Base-by-base conservation (phyloP, 164 flowering plant genomes). In the Aristolochia californica region DNA sequence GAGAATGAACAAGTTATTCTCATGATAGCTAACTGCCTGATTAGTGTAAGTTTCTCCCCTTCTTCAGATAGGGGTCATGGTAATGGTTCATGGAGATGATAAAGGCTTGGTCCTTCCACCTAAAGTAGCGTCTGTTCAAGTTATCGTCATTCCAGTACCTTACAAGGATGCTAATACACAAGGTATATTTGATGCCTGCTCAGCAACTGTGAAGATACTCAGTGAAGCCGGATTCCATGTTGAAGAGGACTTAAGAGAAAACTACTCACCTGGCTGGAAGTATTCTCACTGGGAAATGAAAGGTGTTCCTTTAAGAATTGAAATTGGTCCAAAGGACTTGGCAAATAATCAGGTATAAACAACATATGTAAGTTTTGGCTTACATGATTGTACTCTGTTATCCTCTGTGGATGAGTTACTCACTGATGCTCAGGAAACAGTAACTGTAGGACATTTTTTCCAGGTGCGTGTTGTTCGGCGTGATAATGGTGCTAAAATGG, bases 51-150 rank as follows among this genome's bases (percentile, higher is more conserved):
- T 25, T 54, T 1, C 25, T 44, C 30, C 28, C 27, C 22, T 54
- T 34, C 21, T 18, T 40, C 68, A 88, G 98, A 87, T 91, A 57
- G 98, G 98, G 22, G 98, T 86, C 47, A 88, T 91, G 96, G 84
- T 91, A 55, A 91, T 91, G 98, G 91, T 83, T 72, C 98, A 91
- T 67, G 95, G 98, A 27, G 98, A 91, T 74, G 95, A 91, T 75
- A 91, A 87, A 71, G 98, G 98, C 62, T 74, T 91, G 68, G 89
- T 91, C 44, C 66, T 91, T 59, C 98, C 98, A 38, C 98, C 98
- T 50, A 86, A 82, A 82, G 93, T 88, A 0, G 83, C 98, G 55
- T 69, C 95, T 17, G 64, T 80, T 48, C 98, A 91, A 79, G 85
- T 83, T 40, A 68, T 91, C 59, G 93, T 91, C 55, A 59, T 91